Percentiles rank a stretch among this genome's conserved stretches.
Evolutionary conservation across 768 basidiomycete genomes (phyloP).

Genomic region (Boletus insuetus): DNA sequence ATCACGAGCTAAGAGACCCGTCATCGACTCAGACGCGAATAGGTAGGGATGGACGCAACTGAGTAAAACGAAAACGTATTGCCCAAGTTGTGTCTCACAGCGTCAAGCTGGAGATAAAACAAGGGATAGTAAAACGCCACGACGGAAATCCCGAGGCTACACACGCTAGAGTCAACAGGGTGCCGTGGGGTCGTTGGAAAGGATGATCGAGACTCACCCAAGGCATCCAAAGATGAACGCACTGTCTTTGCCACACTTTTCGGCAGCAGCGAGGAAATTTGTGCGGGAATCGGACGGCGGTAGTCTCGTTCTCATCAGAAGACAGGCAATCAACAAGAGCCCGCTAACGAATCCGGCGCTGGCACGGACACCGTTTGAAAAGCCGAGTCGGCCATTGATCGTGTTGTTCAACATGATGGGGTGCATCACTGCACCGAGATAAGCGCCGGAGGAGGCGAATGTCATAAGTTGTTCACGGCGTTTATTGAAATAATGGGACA

Average conservation of each 20-base stretch:
- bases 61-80: constrained; percentile 56
- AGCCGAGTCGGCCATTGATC: constrained; percentile 42
- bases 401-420: constrained; percentile 61
- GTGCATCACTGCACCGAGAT: constrained; percentile 57
- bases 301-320: constrained; percentile 40
- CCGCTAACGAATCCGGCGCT: constrained; percentile 40
- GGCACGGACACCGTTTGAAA: constrained; percentile 41
- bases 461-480: constrained; percentile 52
- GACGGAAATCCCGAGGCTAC: constrained; percentile 32
- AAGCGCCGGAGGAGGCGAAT: constrained; percentile 54
- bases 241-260: constrained; percentile 23
- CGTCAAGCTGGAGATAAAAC: constrained; percentile 59
- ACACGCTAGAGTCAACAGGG: neutral
- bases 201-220: constrained; percentile 12
- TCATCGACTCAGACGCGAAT: neutral
- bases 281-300: constrained; percentile 30
- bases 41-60: constrained; percentile 31
- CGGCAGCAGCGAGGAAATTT: constrained; percentile 20
- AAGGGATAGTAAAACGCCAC: constrained; percentile 52
- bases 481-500: constrained; percentile 52
- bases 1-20: constrained; percentile 44
- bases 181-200: neutral
- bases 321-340: constrained; percentile 38
- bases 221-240: constrained; percentile 30
- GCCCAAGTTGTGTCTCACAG: constrained; percentile 45